These are phyloP conservation scores for Salvia splendens DNA, from an alignment of 257 asterid species.

Conservation along the genomic window DNA sequence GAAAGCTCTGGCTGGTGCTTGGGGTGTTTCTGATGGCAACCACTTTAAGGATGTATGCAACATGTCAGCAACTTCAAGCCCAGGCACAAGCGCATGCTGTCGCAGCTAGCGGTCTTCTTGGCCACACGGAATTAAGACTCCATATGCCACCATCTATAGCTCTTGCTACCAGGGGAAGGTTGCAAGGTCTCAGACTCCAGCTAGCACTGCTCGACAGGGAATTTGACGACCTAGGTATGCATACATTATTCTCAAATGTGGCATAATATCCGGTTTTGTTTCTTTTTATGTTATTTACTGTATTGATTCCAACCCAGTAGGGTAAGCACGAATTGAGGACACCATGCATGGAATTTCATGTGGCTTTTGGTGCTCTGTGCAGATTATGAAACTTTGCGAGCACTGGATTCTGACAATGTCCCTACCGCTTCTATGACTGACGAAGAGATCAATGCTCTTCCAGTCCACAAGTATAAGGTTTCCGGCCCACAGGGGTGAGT, in stretches of 20 bases:
- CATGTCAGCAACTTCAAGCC: slow-evolving; percentile 99
- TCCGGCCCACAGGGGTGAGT: slow-evolving; percentile 73
- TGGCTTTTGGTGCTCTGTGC: slow-evolving; percentile 34
- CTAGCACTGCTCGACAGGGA: slow-evolving; percentile 99
- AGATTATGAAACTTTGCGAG: slow-evolving; percentile 95
- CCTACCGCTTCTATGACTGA: slow-evolving; percentile 93
- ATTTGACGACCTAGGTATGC: slow-evolving; percentile 87
- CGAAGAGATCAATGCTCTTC: slow-evolving; percentile 95
- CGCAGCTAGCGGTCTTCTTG: slow-evolving; percentile 93
- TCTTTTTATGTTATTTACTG: neutral
- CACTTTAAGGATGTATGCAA: slow-evolving; percentile 91
- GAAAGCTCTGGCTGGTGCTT: slow-evolving; percentile 96
- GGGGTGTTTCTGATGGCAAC: slow-evolving; percentile 97
- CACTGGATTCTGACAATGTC: slow-evolving; percentile 85
- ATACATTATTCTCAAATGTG: slow-evolving; percentile 23
- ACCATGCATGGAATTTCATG: slow-evolving; percentile 11
- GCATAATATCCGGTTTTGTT: slow-evolving; percentile 1
- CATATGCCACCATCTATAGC: slow-evolving; percentile 99
- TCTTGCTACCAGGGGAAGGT: slow-evolving; percentile 88
- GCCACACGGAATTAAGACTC: slow-evolving; percentile 92
- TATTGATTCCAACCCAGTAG: slow-evolving; percentile 12
- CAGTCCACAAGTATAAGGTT: slow-evolving; percentile 90
- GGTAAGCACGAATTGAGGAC: slow-evolving; percentile 8
- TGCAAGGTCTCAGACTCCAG: slow-evolving; percentile 98
- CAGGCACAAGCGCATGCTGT: slow-evolving; percentile 99